phyloP scores from a whole-genome alignment of 2,329 filamentous ascomycete species.

The Cytospora schulzeri region DNA sequence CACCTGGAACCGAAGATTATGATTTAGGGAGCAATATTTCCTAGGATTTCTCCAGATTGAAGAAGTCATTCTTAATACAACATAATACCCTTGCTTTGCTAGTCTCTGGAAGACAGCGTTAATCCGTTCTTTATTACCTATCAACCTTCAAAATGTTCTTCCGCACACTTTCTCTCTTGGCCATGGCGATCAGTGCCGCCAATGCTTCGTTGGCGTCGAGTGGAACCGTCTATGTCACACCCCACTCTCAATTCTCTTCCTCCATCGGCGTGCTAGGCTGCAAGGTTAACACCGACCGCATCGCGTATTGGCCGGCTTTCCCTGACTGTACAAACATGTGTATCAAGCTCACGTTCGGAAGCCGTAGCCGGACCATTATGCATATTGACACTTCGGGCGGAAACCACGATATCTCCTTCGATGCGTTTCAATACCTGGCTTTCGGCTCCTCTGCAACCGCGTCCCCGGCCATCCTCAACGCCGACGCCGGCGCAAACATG shows the following conservation, averaged over 20 bases:
- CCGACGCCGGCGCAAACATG: constrained; percentile 56
- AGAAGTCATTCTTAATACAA: background rate
- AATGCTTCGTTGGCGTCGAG: background rate
- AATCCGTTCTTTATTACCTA: constrained; percentile 2
- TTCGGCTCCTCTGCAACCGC: constrained; percentile 50
- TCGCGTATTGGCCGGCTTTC: constrained; percentile 60
- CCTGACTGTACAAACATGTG: constrained; percentile 60
- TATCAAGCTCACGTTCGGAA: constrained; percentile 51
- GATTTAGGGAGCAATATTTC: background rate
- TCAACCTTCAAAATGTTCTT: background rate
- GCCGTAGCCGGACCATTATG: constrained; percentile 57
- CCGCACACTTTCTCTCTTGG: background rate
- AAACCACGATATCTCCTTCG: constrained; percentile 62
- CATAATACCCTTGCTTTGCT: background rate
- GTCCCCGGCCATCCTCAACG: constrained; percentile 35
- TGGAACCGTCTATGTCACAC: constrained; percentile 46
- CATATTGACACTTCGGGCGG: constrained; percentile 58
- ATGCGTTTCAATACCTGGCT: constrained; percentile 62
- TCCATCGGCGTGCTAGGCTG: constrained; percentile 62
- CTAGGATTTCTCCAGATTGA: no score
- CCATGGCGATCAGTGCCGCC: background rate
- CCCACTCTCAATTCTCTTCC: constrained; percentile 59
- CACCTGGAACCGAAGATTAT: background rate
- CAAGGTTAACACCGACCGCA: constrained; percentile 62
- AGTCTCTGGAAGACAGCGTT: background rate